Evolutionary conservation across 495 filamentous ascomycete species (phyloP).

Genomic region (Aspergillus steynii): DNA sequence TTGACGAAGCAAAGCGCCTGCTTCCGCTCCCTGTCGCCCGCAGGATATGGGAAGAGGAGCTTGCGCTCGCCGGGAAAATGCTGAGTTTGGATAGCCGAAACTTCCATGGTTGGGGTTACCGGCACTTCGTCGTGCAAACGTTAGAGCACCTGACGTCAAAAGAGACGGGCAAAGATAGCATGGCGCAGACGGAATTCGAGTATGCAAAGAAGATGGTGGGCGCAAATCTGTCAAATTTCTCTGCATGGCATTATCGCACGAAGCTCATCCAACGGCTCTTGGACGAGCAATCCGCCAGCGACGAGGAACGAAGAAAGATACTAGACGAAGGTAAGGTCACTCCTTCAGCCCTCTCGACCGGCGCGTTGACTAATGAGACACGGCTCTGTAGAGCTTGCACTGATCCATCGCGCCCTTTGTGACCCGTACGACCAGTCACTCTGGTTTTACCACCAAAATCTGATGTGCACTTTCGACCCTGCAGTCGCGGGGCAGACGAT

Average conservation of each 20-base stretch:
- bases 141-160: conserved; percentile 60
- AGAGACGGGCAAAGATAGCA: conserved; percentile 43
- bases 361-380: neutral
- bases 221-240: conserved; percentile 87
- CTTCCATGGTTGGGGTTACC: conserved; percentile 96
- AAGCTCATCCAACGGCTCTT: conserved; percentile 77
- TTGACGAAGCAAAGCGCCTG: conserved; percentile 66
- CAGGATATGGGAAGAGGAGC: conserved; percentile 78
- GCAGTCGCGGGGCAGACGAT: conserved; percentile 53
- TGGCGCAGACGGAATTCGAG: conserved; percentile 78
- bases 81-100: conserved; percentile 82
- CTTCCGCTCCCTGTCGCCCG: conserved; percentile 56
- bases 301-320: conserved; percentile 61
- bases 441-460: conserved; percentile 92
- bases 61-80: conserved; percentile 82
- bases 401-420: conserved; percentile 76
- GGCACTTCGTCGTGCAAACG: conserved; percentile 67
- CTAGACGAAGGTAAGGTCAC: conserved; percentile 65
- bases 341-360: neutral
- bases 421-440: conserved; percentile 90
- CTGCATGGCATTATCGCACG: conserved; percentile 90
- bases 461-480: conserved; percentile 66
- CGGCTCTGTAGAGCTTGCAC: conserved; percentile 58
- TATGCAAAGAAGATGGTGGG: conserved; percentile 90
- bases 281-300: conserved; percentile 63